Percentiles rank a stretch among this genome's conserved stretches.
Conservation (phyloP, 306 rosid genomes). For the Malus asiatica region DNA sequence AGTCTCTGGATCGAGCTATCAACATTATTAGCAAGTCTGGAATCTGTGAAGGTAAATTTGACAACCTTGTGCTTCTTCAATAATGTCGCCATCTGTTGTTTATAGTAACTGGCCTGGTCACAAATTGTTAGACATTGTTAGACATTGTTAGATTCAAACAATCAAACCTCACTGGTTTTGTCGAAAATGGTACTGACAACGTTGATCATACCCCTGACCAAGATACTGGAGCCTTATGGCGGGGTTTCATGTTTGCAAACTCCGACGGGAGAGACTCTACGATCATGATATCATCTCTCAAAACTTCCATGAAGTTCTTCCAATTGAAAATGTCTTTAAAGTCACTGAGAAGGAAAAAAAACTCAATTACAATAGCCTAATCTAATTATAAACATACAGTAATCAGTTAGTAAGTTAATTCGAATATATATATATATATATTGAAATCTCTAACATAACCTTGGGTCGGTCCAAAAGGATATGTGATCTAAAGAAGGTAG, state of each 20-base stretch:
- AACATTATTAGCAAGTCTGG: constrained; percentile 55
- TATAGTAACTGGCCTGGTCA: constrained; percentile 37
- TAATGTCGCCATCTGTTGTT: constrained; percentile 22
- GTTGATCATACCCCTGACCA: constrained; percentile 55
- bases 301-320: constrained; percentile 53
- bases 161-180: background rate
- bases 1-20: constrained; percentile 35
- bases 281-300: constrained; percentile 40
- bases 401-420: background rate
- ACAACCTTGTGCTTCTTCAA: constrained; percentile 43
- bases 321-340: constrained; percentile 55
- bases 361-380: background rate
- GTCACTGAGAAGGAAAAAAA: constrained; percentile 27
- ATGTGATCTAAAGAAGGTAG: constrained; percentile 59
- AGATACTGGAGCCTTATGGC: constrained; percentile 44
- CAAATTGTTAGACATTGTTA: background rate
- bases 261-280: constrained; percentile 43
- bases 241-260: constrained; percentile 23
- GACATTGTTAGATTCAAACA: background rate
- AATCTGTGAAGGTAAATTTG: constrained; percentile 47
- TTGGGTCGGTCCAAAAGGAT: constrained; percentile 64
- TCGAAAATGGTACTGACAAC: background rate
- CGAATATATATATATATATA: background rate
- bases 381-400: too few relatives aligned
- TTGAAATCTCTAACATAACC: constrained; percentile 22